These are phyloP conservation scores for Fagopyrum homotropicum DNA, from an alignment of 148 eudicot species.

Conservation along the genomic window DNA sequence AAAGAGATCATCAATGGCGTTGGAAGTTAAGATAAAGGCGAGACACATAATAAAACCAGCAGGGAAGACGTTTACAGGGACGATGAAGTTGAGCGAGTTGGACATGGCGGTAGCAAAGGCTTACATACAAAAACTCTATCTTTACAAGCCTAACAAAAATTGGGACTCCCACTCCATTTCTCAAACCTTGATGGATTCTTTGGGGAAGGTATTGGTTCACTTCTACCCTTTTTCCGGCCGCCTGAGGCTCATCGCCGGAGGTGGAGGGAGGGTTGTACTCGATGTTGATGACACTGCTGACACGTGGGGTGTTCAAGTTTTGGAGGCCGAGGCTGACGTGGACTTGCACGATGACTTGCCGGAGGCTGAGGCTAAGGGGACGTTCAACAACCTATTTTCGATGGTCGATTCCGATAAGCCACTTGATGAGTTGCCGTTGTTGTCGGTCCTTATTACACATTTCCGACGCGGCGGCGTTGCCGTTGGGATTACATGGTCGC, in stretches of 20 bases:
- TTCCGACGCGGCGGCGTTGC: neutral
- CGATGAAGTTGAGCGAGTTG: neutral
- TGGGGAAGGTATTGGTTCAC: neutral
- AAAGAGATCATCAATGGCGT: neutral
- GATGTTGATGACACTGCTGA: neutral
- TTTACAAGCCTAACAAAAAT: neutral
- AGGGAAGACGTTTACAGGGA: neutral
- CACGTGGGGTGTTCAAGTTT: neutral
- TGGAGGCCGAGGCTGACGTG: neutral
- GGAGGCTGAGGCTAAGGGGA: neutral
- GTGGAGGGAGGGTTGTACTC: neutral
- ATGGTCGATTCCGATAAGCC: neutral
- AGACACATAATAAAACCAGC: neutral
- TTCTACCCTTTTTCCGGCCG: constrained; percentile 1
- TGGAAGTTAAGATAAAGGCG: neutral
- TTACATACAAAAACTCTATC: neutral
- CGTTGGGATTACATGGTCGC: neutral
- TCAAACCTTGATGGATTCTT: neutral
- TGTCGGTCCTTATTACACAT: neutral
- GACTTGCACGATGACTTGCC: neutral
- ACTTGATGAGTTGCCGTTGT: neutral
- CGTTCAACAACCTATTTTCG: neutral
- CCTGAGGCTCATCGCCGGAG: neutral
- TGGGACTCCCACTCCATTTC: neutral
- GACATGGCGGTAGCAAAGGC: neutral